These are phyloP conservation scores for Colletotrichum falcatum DNA, from an alignment of 2,329 filamentous ascomycete species.

Conservation along the genomic window DNA sequence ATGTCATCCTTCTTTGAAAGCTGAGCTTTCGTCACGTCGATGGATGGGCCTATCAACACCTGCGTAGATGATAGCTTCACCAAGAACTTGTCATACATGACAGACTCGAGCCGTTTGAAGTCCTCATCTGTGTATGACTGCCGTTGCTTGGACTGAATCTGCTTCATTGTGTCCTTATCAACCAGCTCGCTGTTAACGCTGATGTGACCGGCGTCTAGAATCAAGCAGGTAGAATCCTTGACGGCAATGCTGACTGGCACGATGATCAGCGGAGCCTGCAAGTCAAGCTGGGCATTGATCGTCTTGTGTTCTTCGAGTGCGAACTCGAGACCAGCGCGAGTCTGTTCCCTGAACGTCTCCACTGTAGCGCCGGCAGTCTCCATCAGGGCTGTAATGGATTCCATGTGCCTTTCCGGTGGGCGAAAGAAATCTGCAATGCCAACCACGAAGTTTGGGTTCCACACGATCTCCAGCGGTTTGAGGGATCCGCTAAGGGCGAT, in stretches of 20 bases:
- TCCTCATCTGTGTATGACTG: conserved; percentile 91
- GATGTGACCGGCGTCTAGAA: conserved; percentile 95
- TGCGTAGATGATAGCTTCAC: conserved; percentile 95
- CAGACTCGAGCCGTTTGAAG: conserved; percentile 84
- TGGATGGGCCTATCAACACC: conserved; percentile 92
- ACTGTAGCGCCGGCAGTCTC: conserved; percentile 96
- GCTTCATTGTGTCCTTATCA: conserved; percentile 87
- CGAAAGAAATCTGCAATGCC: conserved; percentile 96
- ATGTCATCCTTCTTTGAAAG: conserved; percentile 75
- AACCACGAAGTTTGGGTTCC: conserved; percentile 93
- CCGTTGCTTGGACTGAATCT: conserved; percentile 91
- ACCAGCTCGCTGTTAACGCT: conserved; percentile 95
- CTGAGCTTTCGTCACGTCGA: conserved; percentile 89
- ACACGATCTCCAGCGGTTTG: conserved; percentile 96
- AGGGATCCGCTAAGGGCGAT: conserved; percentile 90
- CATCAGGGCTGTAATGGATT: conserved; percentile 95
- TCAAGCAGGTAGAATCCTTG: conserved; percentile 85
- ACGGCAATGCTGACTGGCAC: conserved; percentile 92
- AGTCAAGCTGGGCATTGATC: conserved; percentile 93
- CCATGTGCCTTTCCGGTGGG: conserved; percentile 96
- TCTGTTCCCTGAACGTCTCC: conserved; percentile 94
- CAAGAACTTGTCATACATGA: conserved; percentile 98
- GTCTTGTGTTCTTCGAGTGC: conserved; percentile 98
- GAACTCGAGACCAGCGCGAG: conserved; percentile 93
- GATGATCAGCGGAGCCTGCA: conserved; percentile 96